Evolutionary conservation across 2,329 filamentous ascomycete genomes (phyloP), one percentile per base, ranked within the genome.

Genomic region (Trichophyton rubrum): DNA sequence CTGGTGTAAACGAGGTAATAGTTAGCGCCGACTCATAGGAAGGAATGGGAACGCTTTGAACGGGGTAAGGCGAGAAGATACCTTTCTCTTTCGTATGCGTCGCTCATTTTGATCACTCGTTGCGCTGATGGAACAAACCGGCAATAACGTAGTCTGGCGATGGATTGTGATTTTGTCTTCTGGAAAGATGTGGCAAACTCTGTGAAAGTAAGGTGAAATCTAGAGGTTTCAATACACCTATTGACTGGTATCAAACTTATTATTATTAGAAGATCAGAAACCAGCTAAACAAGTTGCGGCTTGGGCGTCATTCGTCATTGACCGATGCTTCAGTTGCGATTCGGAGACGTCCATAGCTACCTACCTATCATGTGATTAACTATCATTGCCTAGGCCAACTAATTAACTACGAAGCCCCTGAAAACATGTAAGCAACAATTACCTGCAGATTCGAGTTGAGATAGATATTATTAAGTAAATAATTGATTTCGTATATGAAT

Each of bases 11-110:
- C 33, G 27, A 2, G 51, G 6, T 17, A 55, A 30, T 55, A 33
- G 13, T 43, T 57, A 35, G 53, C 27, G n/a, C 27, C 9, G 11
- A 2, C 27, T 35, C 35, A 0, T 35, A n/a, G 53, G 27, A 40
- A 56, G 11, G 6, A 13, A 22, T 27, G n/a, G 27, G 35, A 56
- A 40, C 3, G 30, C 3, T 6, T 24, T 20, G 30, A 56, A 63
- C 66, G 59, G 63, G 27, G 61, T 41, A 13, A 38, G 41, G 38
- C 22, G 41, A 27, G 51, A 38, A 57, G 41, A 62, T 79, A 84
- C 82, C 82, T 71, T 77, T 90, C 86, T 73, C 86, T 86, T 77
- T 89, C 86, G 77, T 88, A 90, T 65, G 86, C 82, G 73, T 89
- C 86, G 55, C 86, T 86, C 86, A 89, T 89, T 57, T 55, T 69